Evolutionary conservation across 305 asterid genomes (phyloP).

Genomic region (Solanum hybrid): DNA sequence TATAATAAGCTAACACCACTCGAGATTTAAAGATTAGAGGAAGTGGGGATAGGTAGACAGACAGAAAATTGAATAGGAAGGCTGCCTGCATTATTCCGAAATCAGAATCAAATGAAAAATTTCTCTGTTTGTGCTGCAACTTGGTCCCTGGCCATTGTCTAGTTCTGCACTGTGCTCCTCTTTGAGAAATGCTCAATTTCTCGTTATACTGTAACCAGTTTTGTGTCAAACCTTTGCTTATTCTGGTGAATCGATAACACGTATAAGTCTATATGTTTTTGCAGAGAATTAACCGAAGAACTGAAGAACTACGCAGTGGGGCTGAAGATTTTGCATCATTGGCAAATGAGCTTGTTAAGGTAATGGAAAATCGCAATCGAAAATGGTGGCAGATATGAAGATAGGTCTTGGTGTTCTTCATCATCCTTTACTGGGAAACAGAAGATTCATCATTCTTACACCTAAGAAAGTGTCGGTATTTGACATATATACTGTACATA

Average conservation of each 20-base stretch:
- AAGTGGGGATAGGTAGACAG: not conserved
- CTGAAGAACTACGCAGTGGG: constrained; percentile 67
- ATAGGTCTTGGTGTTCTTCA: not conserved
- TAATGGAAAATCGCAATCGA: constrained; percentile 55
- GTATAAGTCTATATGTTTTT: not conserved
- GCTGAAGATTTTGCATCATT: constrained; percentile 89
- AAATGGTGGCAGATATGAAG: constrained; percentile 83
- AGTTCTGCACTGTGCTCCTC: not conserved
- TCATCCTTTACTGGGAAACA: not conserved
- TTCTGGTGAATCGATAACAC: not conserved
- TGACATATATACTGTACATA: not conserved
- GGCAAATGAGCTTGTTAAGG: constrained; percentile 84
- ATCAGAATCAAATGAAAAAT: not conserved
- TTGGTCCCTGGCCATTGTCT: not conserved
- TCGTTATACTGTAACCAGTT: not conserved
- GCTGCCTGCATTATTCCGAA: not conserved
- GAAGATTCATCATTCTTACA: not conserved
- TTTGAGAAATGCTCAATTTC: not conserved
- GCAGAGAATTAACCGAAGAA: constrained; percentile 63
- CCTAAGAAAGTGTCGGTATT: not conserved
- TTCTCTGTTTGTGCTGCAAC: not conserved
- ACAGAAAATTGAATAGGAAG: not conserved
- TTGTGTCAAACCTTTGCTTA: not conserved
- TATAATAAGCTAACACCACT: not conserved
- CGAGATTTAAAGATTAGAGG: not conserved